These are phyloP conservation scores for Deinandra increscens DNA, from an alignment of 129 eudicot species.

Conservation along the genomic window DNA sequence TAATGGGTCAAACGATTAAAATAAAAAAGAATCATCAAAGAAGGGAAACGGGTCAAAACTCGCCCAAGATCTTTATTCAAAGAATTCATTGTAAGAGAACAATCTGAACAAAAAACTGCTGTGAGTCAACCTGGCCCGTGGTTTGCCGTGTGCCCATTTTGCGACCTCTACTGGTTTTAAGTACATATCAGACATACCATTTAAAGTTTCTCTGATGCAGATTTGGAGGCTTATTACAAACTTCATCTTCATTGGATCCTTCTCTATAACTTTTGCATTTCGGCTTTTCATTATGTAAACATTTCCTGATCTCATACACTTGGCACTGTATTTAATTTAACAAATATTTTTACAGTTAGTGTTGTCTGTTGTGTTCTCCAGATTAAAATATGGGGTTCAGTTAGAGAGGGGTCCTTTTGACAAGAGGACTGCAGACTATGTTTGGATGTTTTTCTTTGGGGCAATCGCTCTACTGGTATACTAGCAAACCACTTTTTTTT, in stretches of 20 bases:
- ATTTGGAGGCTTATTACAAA: slow-evolving; percentile 69
- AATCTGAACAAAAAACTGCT: neutral
- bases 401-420: slow-evolving; percentile 70
- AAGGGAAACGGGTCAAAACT: neutral
- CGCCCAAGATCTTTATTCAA: neutral
- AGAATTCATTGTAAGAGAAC: neutral
- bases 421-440: slow-evolving; percentile 67
- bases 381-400: slow-evolving; percentile 56
- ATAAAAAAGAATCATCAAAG: neutral
- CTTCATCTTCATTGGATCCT: slow-evolving; percentile 58
- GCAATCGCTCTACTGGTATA: slow-evolving; percentile 50
- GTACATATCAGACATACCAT: neutral
- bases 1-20: neutral
- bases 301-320: slow-evolving; percentile 15
- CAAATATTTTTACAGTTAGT: neutral
- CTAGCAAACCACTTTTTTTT: neutral
- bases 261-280: slow-evolving; percentile 52
- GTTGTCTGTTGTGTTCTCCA: slow-evolving; percentile 15
- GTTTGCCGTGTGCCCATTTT: neutral
- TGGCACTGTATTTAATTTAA: neutral
- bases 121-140: neutral
- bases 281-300: slow-evolving; percentile 55
- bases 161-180: slow-evolving; percentile 9
- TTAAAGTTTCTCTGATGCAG: slow-evolving; percentile 35
- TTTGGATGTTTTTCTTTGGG: slow-evolving; percentile 72